Base-by-base conservation (phyloP, 163 green algal species). In the Scenedesmus sp. region DNA sequence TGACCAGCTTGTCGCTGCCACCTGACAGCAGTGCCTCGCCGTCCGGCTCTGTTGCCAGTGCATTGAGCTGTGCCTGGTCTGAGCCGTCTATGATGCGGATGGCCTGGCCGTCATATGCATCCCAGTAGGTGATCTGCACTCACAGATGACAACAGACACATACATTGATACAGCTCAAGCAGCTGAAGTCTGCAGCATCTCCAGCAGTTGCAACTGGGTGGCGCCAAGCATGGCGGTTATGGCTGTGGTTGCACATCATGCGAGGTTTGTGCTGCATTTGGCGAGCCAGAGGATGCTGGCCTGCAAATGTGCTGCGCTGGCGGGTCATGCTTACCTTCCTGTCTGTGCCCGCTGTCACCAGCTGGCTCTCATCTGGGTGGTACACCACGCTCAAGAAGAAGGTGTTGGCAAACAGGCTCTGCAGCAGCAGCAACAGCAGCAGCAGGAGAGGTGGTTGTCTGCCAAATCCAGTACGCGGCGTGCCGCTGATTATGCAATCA, bases 21-120 rank as follows among this genome's bases (percentile, higher is more conserved):
- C 96, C 97, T 59, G 86, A 96, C 10, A 97, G 94, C 74, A 98
- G 90, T 5, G 93, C 92, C 82, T 96, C 94, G 6, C 96, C 97
- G 59, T 96, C 95, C 2, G 92, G 64, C 85, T 97, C 94, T 13
- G 97, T 94, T 8, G 94, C 95, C 55, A 97, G 92, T 9, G 93
- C 89, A 76, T 97, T 97, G 62, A 97, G 87, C 84, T 97, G 94
- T 9, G 92, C 91, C 23, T 59, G 76, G 64, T 96, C 93, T 18
- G 92, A 96, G 67, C 94, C 97, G 84, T 99, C 97, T 26, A 98
- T 94, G 82, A 98, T 96, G 56, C 97, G 94, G 86, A 98, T 98
- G 70, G 96, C 95, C 84, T 97, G 95, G 55, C 97, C 97, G 88
- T 98, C 97, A 92, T 96, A 98, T 0, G 96, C 95, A 91, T 99